Percentiles rank a stretch among this genome's conserved stretches.
phyloP scores from a whole-genome alignment of 257 asterid species.

The Cynanchum wilfordii region DNA sequence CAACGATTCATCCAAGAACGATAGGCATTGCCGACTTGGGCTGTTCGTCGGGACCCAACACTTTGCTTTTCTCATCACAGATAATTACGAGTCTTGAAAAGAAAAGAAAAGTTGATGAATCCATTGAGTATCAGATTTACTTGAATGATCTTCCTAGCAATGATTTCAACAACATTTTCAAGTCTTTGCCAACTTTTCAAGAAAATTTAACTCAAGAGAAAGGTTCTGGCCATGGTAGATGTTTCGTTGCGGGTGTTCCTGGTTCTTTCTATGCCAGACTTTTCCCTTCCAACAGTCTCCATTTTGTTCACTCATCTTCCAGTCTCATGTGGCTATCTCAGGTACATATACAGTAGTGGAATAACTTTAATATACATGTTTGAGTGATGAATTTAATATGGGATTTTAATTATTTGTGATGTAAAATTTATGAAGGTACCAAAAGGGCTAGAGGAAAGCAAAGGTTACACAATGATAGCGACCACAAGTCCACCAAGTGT shows the following conservation, averaged over 20 bases:
- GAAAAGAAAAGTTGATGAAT: background rate
- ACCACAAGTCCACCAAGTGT: conserved; percentile 36
- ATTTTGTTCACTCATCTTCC: conserved; percentile 66
- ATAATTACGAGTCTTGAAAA: conserved; percentile 11
- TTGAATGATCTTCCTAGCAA: conserved; percentile 65
- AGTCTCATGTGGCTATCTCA: conserved; percentile 69
- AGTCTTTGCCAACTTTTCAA: conserved; percentile 32
- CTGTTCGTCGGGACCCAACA: conserved; percentile 62
- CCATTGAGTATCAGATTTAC: conserved; percentile 43
- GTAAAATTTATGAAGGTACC: background rate
- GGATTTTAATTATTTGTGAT: no score
- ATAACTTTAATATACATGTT: no score
- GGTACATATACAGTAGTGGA: conserved; percentile 23
- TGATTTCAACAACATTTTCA: conserved; percentile 59
- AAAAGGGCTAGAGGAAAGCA: conserved; percentile 18
- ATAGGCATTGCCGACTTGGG: conserved; percentile 57
- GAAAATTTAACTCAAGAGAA: conserved; percentile 21
- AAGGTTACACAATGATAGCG: conserved; percentile 38
- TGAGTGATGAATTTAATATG: no score
- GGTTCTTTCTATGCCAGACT: conserved; percentile 63
- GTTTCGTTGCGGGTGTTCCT: conserved; percentile 45
- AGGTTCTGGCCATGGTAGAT: conserved; percentile 24
- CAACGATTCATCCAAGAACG: conserved; percentile 13
- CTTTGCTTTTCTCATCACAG: conserved; percentile 21
- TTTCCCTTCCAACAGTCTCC: conserved; percentile 40